Percentiles rank a stretch among this genome's conserved stretches.
Evolutionary conservation across 2,329 filamentous ascomycete species (phyloP).

Genomic region (Zalaria obscura): DNA sequence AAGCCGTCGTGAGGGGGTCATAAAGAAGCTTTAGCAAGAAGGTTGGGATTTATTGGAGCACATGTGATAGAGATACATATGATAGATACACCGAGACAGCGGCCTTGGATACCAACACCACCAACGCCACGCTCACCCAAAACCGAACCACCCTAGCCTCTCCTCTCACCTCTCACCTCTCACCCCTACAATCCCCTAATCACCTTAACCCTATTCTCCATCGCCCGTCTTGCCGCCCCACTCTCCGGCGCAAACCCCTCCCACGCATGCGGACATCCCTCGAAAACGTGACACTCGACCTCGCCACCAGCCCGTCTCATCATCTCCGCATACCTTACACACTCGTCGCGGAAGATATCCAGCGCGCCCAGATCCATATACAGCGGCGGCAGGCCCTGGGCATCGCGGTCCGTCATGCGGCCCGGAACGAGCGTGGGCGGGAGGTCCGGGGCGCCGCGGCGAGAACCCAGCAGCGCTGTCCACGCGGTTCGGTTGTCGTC

Average conservation of each 20-base stretch:
- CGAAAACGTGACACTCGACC: constrained; percentile 30
- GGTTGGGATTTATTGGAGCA: too few species aligned
- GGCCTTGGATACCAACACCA: too few species aligned
- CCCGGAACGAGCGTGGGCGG: constrained; percentile 9
- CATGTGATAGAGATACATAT: too few species aligned
- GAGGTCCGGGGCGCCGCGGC: not conserved
- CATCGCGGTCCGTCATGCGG: constrained; percentile 10
- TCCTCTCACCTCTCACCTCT: not conserved
- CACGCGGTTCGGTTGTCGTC: constrained; percentile 28
- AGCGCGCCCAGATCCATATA: constrained; percentile 31
- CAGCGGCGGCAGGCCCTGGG: constrained; percentile 24
- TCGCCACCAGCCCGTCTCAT: constrained; percentile 28
- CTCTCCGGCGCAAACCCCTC: constrained; percentile 14
- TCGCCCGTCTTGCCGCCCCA: constrained; percentile 2
- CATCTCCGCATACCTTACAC: constrained; percentile 24
- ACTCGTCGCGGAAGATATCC: constrained; percentile 31
- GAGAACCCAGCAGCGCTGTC: constrained; percentile 24
- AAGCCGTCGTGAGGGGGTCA: constrained; percentile 1
- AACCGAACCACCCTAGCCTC: too few species aligned
- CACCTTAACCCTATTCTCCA: constrained; percentile 1
- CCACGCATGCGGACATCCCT: constrained; percentile 27
- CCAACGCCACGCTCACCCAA: too few species aligned
- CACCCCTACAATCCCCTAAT: constrained; percentile 2
- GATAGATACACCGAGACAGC: too few species aligned
- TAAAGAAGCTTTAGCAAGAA: too few species aligned